Conservation (phyloP, 2,329 filamentous ascomycete genomes). For the Alternaria ethzedia region DNA sequence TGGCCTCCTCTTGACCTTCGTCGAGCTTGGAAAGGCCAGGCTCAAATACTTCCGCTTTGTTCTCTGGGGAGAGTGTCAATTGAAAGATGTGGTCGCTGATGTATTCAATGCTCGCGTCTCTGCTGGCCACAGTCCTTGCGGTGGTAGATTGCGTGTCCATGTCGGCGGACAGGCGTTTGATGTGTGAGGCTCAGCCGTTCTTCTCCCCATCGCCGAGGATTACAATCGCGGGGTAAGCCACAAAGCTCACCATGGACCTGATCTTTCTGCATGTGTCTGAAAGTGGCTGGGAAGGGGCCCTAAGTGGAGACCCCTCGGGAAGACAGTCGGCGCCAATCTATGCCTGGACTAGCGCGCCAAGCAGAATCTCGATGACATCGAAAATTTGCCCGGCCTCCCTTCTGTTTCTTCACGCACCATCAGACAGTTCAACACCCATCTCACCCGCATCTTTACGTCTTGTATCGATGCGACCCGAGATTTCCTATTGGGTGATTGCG, state of each 20-base stretch:
- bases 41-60: slow-evolving; percentile 19
- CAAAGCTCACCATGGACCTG: background rate
- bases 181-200: background rate
- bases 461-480: slow-evolving; percentile 44
- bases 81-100: slow-evolving; percentile 13
- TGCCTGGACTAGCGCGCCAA: slow-evolving; percentile 13
- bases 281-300: background rate
- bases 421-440: slow-evolving; percentile 50
- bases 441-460: slow-evolving; percentile 47
- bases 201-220: background rate
- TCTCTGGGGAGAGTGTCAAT: slow-evolving; percentile 9
- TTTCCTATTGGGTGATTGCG: slow-evolving; percentile 55
- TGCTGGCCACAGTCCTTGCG: background rate
- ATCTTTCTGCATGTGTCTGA: background rate
- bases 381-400: slow-evolving; percentile 14
- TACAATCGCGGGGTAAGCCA: background rate
- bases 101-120: slow-evolving; percentile 1
- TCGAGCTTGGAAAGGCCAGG: slow-evolving; percentile 10
- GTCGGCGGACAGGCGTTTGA: background rate
- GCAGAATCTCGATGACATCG: slow-evolving; percentile 26
- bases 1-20: slow-evolving; percentile 4
- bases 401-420: slow-evolving; percentile 43
- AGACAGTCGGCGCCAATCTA: background rate
- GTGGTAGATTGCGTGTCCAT: background rate
- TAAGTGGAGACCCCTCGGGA: background rate